Evolutionary conservation across 179 eudicot species (phyloP).

Genomic region (Spergularia azorica): DNA sequence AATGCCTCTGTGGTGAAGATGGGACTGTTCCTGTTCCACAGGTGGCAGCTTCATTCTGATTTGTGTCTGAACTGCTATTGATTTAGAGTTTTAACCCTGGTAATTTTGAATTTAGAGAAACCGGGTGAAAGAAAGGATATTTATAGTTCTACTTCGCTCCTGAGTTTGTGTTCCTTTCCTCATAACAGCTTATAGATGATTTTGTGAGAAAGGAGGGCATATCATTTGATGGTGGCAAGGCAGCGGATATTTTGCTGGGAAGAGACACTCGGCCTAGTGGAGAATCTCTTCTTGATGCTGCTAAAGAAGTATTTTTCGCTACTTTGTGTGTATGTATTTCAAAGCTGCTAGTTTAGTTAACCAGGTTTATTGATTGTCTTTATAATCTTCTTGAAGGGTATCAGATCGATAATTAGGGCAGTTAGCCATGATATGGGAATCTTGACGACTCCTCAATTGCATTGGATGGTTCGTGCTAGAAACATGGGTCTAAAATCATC

Average conservation of each 20-base stretch:
- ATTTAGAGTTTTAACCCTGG: neutral
- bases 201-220: conserved; percentile 77
- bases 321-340: neutral
- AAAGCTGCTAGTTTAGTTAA: neutral
- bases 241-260: conserved; percentile 69
- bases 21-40: neutral
- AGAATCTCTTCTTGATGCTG: conserved; percentile 77
- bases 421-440: conserved; percentile 76
- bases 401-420: conserved; percentile 66
- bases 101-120: neutral
- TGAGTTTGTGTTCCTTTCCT: neutral
- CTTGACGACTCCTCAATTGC: conserved; percentile 90
- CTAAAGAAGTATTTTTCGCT: conserved; percentile 61
- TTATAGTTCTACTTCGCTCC: conserved; percentile 1
- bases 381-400: conserved; percentile 53
- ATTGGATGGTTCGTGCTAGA: conserved; percentile 98
- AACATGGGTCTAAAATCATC: conserved; percentile 73
- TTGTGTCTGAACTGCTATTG: neutral
- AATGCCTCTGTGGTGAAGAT: neutral
- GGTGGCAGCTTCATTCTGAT: neutral
- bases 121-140: neutral
- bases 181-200: conserved; percentile 65
- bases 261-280: conserved; percentile 99
- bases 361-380: conserved; percentile 6
- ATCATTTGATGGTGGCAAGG: conserved; percentile 42